A percentile compares a stretch with the other conserved stretches of the same genome.
phyloP scores from a whole-genome alignment of 345 rosid species.

The Euclidium syriacum region DNA sequence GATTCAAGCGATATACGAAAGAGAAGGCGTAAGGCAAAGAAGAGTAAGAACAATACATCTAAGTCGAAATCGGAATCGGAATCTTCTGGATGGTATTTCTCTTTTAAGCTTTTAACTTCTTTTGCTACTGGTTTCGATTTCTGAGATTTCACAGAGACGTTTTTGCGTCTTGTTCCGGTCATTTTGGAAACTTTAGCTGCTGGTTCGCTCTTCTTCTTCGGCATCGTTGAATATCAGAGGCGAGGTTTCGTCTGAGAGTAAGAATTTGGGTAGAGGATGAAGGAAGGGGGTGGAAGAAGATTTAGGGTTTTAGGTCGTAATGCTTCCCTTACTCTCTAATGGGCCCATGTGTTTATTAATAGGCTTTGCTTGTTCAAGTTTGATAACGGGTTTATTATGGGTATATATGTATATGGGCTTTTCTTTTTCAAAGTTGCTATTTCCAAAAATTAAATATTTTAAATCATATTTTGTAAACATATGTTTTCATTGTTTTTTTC shows the following conservation, averaged over 20 bases:
- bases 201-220: slow-evolving; percentile 10
- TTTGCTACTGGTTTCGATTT: slow-evolving; percentile 1
- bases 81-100: slow-evolving; percentile 1
- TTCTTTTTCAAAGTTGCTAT: too few species aligned
- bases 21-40: neutral
- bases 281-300: neutral
- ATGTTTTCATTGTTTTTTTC: too few species aligned
- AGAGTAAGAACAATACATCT: slow-evolving; percentile 1
- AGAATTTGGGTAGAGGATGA: neutral
- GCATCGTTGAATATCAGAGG: slow-evolving; percentile 5
- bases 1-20: neutral
- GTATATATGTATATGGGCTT: too few species aligned
- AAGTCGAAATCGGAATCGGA: slow-evolving; percentile 33
- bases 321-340: neutral
- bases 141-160: slow-evolving; percentile 4
- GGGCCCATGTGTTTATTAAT: neutral
- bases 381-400: too few species aligned
- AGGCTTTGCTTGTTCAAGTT: too few species aligned
- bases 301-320: slow-evolving; percentile 25
- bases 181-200: neutral
- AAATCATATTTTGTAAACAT: too few species aligned
- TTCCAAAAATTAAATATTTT: too few species aligned
- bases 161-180: neutral
- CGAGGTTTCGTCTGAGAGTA: slow-evolving; percentile 1
- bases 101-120: slow-evolving; percentile 6